These are phyloP conservation scores for Candida buenavistaensis DNA, from an alignment of 1,139 yeast species.

Conservation along the genomic window DNA sequence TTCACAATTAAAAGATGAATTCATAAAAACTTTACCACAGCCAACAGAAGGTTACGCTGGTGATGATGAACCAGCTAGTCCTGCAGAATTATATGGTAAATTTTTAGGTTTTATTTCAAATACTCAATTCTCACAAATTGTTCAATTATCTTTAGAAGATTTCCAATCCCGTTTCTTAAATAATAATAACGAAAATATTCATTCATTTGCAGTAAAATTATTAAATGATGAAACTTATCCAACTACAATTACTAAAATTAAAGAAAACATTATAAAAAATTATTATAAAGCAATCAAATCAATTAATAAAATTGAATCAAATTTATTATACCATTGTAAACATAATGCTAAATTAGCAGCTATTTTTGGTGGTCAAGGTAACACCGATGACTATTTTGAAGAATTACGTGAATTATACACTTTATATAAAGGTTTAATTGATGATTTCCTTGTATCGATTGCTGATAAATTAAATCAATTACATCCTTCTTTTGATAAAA, in stretches of 20 bases:
- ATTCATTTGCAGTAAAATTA: constrained; percentile 77
- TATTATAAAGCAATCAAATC: constrained; percentile 67
- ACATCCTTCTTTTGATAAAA: constrained; percentile 78
- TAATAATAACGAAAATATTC: constrained; percentile 58
- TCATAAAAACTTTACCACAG: constrained; percentile 72
- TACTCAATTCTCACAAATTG: constrained; percentile 66
- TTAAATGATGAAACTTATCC: constrained; percentile 53
- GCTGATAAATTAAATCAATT: constrained; percentile 68
- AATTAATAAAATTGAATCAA: constrained; percentile 41
- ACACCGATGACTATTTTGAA: constrained; percentile 95
- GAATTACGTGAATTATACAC: constrained; percentile 86
- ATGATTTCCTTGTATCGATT: constrained; percentile 70
- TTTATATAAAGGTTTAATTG: constrained; percentile 73
- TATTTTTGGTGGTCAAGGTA: constrained; percentile 98
- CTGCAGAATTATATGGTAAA: constrained; percentile 81
- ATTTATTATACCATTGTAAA: constrained; percentile 45
- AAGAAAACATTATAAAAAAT: constrained; percentile 65
- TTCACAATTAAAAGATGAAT: constrained; percentile 87
- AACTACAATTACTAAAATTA: constrained; percentile 70
- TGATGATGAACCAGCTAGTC: constrained; percentile 86
- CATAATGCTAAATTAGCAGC: constrained; percentile 66
- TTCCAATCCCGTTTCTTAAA: constrained; percentile 81
- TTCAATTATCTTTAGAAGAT: constrained; percentile 70
- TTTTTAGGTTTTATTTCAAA: constrained; percentile 80
- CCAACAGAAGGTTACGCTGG: constrained; percentile 83